These are phyloP conservation scores for Rhododendron ferrugineum DNA, from an alignment of 148 eudicot species.

Conservation along the genomic window DNA sequence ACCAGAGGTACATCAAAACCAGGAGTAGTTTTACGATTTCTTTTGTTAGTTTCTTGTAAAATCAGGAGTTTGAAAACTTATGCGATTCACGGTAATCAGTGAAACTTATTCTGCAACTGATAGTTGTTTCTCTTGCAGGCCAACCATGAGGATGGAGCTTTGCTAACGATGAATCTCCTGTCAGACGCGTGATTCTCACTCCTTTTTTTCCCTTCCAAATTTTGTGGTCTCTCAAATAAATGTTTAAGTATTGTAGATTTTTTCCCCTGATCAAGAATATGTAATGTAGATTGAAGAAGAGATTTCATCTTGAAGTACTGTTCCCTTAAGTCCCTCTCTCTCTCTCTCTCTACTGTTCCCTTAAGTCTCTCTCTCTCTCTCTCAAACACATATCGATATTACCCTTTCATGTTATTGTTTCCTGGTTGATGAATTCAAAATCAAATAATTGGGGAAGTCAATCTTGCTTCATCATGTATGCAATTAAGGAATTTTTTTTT, in stretches of 20 bases:
- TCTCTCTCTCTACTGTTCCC: not conserved
- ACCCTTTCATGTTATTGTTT: too few species aligned
- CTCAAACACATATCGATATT: not conserved
- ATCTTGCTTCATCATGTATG: not conserved
- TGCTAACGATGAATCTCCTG: not conserved
- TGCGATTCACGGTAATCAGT: not conserved
- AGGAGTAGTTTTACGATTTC: not conserved
- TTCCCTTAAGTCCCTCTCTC: not conserved
- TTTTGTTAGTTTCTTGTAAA: not conserved
- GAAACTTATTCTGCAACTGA: not conserved
- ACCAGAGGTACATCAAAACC: not conserved
- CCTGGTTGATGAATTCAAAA: not conserved
- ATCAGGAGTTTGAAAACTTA: not conserved
- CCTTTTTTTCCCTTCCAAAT: not conserved
- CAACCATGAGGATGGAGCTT: not conserved
- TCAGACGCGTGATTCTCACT: not conserved
- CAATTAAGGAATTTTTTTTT: not conserved
- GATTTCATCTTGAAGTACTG: not conserved
- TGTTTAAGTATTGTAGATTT: not conserved
- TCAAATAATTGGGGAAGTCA: not conserved
- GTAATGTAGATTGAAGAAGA: not conserved
- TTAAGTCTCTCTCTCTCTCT: not conserved
- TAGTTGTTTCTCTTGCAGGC: conserved; percentile 8
- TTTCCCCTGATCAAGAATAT: not conserved
- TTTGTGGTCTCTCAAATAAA: not conserved